phyloP scores from a whole-genome alignment of 305 asterid species.

The Lippia alba region DNA sequence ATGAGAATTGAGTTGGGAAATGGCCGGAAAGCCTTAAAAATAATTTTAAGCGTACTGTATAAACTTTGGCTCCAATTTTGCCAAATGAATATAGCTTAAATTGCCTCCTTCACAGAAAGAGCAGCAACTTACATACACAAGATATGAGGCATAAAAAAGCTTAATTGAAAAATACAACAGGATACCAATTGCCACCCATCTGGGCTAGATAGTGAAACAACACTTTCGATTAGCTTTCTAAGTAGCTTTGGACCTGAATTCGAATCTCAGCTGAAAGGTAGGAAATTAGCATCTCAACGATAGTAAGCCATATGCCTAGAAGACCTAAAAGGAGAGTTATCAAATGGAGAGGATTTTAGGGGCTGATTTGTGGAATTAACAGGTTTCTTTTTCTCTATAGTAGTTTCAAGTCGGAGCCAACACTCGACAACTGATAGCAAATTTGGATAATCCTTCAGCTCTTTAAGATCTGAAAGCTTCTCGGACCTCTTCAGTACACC shows the following conservation, averaged over 20 bases:
- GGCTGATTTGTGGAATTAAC: conserved; percentile 42
- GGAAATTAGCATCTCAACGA: conserved; percentile 49
- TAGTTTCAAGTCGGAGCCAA: conserved; percentile 87
- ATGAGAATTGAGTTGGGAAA: not conserved
- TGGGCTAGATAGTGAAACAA: not conserved
- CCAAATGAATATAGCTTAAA: not conserved
- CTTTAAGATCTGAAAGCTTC: conserved; percentile 70
- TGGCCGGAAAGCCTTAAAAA: not conserved
- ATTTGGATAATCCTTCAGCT: conserved; percentile 62
- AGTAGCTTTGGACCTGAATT: not conserved
- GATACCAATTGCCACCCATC: not conserved
- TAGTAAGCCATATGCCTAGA: conserved; percentile 94
- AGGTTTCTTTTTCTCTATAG: conserved; percentile 75
- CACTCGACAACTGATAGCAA: conserved; percentile 91
- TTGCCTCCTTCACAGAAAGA: not conserved
- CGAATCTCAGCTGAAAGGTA: conserved; percentile 7
- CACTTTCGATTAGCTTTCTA: not conserved
- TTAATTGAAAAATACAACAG: not conserved
- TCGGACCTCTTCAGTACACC: conserved; percentile 77
- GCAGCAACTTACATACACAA: not conserved
- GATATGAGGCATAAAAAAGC: not conserved
- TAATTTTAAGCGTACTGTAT: too few species aligned
- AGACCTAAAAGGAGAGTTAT: conserved; percentile 77
- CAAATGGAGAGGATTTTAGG: conserved; percentile 66
- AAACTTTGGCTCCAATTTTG: not conserved